Evolutionary conservation across 805 yeast species (phyloP).

Genomic region (Metschnikowia vanudenii): DNA sequence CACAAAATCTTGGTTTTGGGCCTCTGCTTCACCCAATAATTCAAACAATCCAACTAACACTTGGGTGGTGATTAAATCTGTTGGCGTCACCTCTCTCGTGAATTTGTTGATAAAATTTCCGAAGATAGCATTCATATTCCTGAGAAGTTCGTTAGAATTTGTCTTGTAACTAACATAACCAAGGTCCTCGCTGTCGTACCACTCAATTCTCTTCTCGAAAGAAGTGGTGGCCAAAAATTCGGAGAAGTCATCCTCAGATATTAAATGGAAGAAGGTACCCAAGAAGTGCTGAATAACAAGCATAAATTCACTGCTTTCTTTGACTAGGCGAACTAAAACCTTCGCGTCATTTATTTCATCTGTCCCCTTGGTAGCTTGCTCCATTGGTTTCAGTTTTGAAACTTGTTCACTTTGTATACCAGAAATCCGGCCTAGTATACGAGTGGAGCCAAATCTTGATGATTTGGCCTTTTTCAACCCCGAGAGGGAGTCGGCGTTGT

Average conservation of each 20-base stretch:
- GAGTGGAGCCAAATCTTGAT: constrained; percentile 20
- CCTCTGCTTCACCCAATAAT: constrained; percentile 36
- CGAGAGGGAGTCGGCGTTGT: constrained; percentile 9
- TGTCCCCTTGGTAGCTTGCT: constrained; percentile 1
- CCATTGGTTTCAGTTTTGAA: constrained; percentile 11
- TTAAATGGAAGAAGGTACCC: constrained; percentile 42
- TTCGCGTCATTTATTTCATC: constrained; percentile 34
- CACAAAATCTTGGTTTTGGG: constrained; percentile 59
- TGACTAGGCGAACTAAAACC: constrained; percentile 34
- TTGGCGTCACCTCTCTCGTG: constrained; percentile 36
- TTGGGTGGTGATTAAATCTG: constrained; percentile 34
- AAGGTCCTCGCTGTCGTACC: constrained; percentile 30
- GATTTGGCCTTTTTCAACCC: constrained; percentile 16
- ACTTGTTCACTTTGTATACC: constrained; percentile 8
- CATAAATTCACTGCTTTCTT: constrained; percentile 36
- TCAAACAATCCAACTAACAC: constrained; percentile 31
- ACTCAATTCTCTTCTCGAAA: constrained; percentile 27
- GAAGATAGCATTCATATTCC: constrained; percentile 48
- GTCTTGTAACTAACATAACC: constrained; percentile 39
- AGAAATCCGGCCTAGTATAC: constrained; percentile 15
- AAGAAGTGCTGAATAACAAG: constrained; percentile 39
- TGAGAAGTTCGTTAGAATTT: constrained; percentile 47
- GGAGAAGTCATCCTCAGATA: constrained; percentile 27
- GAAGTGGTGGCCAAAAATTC: constrained; percentile 31
- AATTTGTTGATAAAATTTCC: constrained; percentile 37